These are phyloP conservation scores for Microbotryomycetes sp. DNA, from an alignment of 1,284 basidiomycete species.

Conservation along the genomic window DNA sequence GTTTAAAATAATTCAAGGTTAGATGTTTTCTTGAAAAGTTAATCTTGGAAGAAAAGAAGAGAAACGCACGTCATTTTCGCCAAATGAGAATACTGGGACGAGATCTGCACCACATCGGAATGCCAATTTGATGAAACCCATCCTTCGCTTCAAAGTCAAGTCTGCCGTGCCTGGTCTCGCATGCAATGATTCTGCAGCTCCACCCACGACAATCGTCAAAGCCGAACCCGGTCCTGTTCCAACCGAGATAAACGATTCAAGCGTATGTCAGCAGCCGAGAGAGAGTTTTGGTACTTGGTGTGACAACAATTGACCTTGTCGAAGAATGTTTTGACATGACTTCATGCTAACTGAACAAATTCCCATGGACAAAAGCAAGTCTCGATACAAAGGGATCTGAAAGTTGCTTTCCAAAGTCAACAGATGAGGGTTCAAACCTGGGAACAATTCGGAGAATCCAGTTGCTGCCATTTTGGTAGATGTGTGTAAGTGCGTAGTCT, in stretches of 20 bases:
- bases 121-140: constrained; percentile 88
- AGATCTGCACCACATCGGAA: constrained; percentile 91
- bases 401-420: constrained; percentile 79
- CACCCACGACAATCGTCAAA: constrained; percentile 93
- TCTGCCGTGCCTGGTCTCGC: constrained; percentile 93
- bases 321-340: constrained; percentile 83
- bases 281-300: constrained; percentile 23
- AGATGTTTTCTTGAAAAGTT: not conserved
- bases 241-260: no score
- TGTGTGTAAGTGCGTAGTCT: not conserved
- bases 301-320: constrained; percentile 55
- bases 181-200: constrained; percentile 86
- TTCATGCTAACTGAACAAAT: constrained; percentile 85
- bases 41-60: not conserved
- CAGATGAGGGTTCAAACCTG: constrained; percentile 86
- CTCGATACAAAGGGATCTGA: constrained; percentile 84
- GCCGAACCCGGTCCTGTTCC: constrained; percentile 48
- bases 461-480: constrained; percentile 71
- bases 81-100: constrained; percentile 93
- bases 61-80: constrained; percentile 86
- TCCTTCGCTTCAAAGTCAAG: constrained; percentile 64
- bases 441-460: constrained; percentile 84
- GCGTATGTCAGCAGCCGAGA: no score
- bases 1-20: not conserved
- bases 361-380: constrained; percentile 69